Base-by-base conservation (phyloP, 129 eudicot genomes). In the Tanacetum coccineum region DNA sequence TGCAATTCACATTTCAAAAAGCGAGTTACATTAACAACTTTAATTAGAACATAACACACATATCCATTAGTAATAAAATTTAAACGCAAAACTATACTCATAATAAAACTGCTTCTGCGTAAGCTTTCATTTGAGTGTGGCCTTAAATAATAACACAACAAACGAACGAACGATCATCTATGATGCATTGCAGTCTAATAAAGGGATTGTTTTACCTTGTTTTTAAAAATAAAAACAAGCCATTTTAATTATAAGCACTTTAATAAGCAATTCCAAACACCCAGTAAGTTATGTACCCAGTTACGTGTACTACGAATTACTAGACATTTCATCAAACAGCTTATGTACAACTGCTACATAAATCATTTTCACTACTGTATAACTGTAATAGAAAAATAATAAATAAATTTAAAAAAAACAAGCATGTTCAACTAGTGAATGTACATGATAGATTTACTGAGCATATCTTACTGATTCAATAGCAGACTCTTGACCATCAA, bases 251-350 rank as follows among this genome's bases (percentile, higher is more conserved):
- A 22, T 32, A 32, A 32, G 7, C 39, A 32, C 8, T 4, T 32
- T 32, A 32, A 55, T 56, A 10, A 58, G 32, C 59, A 25, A 70
- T 9, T 14, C 0, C 14, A 21, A 9, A 45, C 56, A 53, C 44
- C 47, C 19, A 22, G 44, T 22, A 36, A 36, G 9, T 36, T 9
- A n/a, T 3, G 22, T 17, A n/a, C n/a, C 14, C 8, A n/a, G 40
- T 30, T 36, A 36, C 42, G 9, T 36, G 8, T 7, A 36, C 42
- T 32, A 36, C 42, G 39, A 36, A 0, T 12, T 64, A 9, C 14
- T 18, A 26, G 19, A 5, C 72, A 66, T 66, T 74, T 65, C 61
- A 73, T 73, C 59, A 26, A 73, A 73, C 78, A 64, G 47, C 22
- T 73, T 73, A 57, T 44, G 25, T 55, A 66, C 78, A 64, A 45